These are phyloP conservation scores for Hypoxylon lenormandii DNA, from an alignment of 495 filamentous ascomycete species.

Conservation along the genomic window DNA sequence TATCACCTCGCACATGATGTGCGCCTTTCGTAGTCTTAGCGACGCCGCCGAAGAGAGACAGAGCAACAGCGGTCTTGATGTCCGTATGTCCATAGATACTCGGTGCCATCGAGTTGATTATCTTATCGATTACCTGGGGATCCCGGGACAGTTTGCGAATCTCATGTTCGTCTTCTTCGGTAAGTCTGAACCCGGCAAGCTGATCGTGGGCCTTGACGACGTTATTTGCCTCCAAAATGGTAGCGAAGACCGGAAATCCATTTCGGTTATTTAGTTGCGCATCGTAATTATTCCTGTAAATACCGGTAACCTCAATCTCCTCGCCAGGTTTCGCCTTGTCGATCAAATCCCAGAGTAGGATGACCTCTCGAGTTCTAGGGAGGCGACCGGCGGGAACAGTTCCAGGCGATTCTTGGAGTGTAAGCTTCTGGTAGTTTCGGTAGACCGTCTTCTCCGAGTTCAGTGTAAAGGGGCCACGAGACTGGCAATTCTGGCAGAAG, in stretches of 20 bases:
- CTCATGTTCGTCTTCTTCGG: conserved; percentile 91
- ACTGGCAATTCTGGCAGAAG: conserved; percentile 98
- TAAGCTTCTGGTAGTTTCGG: conserved; percentile 98
- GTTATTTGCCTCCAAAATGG: conserved; percentile 96
- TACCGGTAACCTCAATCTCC: conserved; percentile 95
- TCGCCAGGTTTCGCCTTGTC: conserved; percentile 97
- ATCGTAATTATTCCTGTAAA: conserved; percentile 98
- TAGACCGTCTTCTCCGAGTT: conserved; percentile 99
- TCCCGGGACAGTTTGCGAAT: conserved; percentile 89
- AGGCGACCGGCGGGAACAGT: conserved; percentile 97
- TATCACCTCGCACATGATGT: conserved; percentile 93
- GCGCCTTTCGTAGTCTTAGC: conserved; percentile 88
- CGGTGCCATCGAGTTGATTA: conserved; percentile 92
- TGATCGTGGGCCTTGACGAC: conserved; percentile 97
- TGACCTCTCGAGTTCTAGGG: conserved; percentile 92
- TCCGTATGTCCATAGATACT: conserved; percentile 97
- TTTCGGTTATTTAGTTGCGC: conserved; percentile 98
- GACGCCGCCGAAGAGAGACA: conserved; percentile 95
- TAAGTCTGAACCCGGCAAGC: conserved; percentile 94
- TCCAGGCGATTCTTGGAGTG: conserved; percentile 95
- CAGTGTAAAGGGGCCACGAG: conserved; percentile 91
- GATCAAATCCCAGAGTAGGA: conserved; percentile 96
- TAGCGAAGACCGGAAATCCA: conserved; percentile 98
- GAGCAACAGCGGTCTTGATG: conserved; percentile 95
- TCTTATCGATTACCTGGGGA: conserved; percentile 92